Base-by-base conservation (phyloP, 129 eudicot species). In the Arctium minus region DNA sequence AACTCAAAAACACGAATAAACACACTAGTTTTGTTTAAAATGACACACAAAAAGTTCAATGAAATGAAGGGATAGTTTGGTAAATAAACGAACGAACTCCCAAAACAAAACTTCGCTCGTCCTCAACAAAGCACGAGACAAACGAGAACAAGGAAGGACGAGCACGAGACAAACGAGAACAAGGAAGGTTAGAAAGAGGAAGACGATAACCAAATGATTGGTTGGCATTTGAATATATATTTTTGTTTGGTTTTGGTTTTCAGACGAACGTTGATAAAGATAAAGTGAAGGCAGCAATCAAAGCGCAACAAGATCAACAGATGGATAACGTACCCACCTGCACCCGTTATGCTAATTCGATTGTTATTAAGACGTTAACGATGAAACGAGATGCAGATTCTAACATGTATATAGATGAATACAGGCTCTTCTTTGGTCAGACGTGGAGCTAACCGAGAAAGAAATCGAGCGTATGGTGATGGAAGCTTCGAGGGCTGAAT, bases 281-380 rank as follows among this genome's bases (percentile, higher is more conserved):
- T 96, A 91, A 96, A 82, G 96, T 96, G 71, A 93, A 94, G 84
- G 99, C 99, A 40, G 99, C 99, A n/a, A 93, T 96, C 27, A 96
- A 89, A 90, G 99, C 99, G 82, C 99, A 96, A 82, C 99, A 96
- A 75, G 99, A 96, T 65, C 99, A 93, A 60, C 99, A 96, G 86
- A 96, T 96, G 75, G 97, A 96, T 84, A 93, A 93, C 85, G 99
- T 87, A 79, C 86, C 65, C 65, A 5, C 18, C n/a, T 50, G 62
- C 18, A 50, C 4, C 76, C 73, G 50, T 35, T 22, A 13, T 56
- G 65, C 84, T 12, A 50, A 8, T 70, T 75, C 3, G 50, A n/a
- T 44, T 4, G 11, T 31, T 46, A 10, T 12, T 39, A n/a, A 56
- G 10, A 15, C 31, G 65, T 50, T 39, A 30, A 8, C 37, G 2